A percentile compares a stretch with the other conserved stretches of the same genome.
Evolutionary conservation across 2,329 filamentous ascomycete genomes (phyloP).

Genomic region (Chalaropsis ovoidea): DNA sequence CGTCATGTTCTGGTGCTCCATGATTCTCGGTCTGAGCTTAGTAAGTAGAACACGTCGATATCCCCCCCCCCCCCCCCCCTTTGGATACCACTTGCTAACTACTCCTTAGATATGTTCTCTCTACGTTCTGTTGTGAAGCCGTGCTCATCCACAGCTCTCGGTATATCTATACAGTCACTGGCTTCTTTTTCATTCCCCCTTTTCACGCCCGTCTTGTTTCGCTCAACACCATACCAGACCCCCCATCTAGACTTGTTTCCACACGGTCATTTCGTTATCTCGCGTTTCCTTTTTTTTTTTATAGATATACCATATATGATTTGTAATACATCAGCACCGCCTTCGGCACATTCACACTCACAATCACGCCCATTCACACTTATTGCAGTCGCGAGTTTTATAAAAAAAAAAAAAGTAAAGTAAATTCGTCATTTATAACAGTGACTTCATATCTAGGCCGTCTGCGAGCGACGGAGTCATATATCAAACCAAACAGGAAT

Average conservation of each 20-base stretch:
- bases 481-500: constrained; percentile 2
- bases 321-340: not conserved
- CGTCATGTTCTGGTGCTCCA: constrained; percentile 80
- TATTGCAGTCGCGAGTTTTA: not conserved
- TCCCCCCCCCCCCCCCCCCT: not conserved
- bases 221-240: not conserved
- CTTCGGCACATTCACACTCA: not conserved
- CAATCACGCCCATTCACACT: not conserved
- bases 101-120: constrained; percentile 41
- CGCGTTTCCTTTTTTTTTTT: not conserved
- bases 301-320: not conserved
- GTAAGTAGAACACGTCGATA: constrained; percentile 30
- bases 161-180: not conserved
- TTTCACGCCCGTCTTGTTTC: not conserved
- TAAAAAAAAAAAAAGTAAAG: constrained; percentile 4
- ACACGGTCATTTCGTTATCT: not conserved
- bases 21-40: constrained; percentile 76
- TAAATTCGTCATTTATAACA: constrained; percentile 1
- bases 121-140: constrained; percentile 40
- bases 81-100: not conserved
- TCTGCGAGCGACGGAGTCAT: not conserved
- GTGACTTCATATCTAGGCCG: not conserved
- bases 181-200: not conserved
- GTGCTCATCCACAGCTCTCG: not conserved
- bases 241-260: constrained; percentile 1